Evolutionary conservation across 352 stramenopile genomes (phyloP).

Genomic region (Phytopythium chamaehyphon): DNA sequence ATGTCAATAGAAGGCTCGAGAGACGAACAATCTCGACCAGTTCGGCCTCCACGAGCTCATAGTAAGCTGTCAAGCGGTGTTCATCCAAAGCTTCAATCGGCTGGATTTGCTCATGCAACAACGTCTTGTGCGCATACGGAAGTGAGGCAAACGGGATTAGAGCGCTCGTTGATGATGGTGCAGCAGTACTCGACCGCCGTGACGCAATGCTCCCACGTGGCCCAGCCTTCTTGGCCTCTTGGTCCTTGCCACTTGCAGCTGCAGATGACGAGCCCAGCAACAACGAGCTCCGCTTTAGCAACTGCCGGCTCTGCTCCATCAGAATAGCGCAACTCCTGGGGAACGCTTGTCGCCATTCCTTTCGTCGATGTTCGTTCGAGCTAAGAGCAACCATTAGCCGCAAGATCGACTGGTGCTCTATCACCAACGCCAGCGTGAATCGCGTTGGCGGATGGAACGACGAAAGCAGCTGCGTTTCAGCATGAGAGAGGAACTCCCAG

Average conservation of each 20-base stretch:
- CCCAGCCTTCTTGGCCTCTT: slow-evolving; percentile 13
- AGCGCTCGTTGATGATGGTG: slow-evolving; percentile 14
- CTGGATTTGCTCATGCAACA: slow-evolving; percentile 58
- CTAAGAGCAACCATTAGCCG: slow-evolving; percentile 49
- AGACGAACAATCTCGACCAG: slow-evolving; percentile 44
- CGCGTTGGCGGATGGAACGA: slow-evolving; percentile 27
- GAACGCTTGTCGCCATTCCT: slow-evolving; percentile 56
- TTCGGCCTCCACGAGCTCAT: slow-evolving; percentile 39
- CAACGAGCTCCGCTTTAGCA: slow-evolving; percentile 49
- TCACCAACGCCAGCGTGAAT: slow-evolving; percentile 38
- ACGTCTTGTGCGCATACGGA: slow-evolving; percentile 51
- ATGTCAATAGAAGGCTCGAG: slow-evolving; percentile 35
- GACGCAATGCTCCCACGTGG: not conserved
- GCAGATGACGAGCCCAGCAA: slow-evolving; percentile 47
- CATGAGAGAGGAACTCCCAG: slow-evolving; percentile 56
- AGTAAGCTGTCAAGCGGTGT: slow-evolving; percentile 28
- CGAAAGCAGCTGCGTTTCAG: slow-evolving; percentile 36
- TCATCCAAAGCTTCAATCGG: slow-evolving; percentile 31
- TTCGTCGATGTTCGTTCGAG: slow-evolving; percentile 13
- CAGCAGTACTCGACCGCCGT: slow-evolving; percentile 8
- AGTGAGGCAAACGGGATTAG: slow-evolving; percentile 27
- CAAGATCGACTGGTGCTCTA: slow-evolving; percentile 42
- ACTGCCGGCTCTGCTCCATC: slow-evolving; percentile 60
- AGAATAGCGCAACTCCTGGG: slow-evolving; percentile 45
- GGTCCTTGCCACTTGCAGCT: slow-evolving; percentile 16